These are phyloP conservation scores for Chrysoporthe deuterocubensis DNA, from an alignment of 2,329 filamentous ascomycete genomes.

Conservation along the genomic window DNA sequence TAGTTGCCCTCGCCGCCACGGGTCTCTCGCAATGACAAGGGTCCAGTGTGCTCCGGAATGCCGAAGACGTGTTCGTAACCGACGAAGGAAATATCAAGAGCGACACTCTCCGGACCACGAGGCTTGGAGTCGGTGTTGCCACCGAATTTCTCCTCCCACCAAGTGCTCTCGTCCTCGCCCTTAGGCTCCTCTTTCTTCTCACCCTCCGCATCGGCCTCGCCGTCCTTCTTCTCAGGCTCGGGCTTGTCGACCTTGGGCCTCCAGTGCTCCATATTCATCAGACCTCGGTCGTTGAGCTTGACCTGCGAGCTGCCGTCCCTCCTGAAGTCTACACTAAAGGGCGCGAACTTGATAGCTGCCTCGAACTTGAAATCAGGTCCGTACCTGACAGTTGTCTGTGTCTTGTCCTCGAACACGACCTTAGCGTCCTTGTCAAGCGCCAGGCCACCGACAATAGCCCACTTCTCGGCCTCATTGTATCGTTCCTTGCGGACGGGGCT, in stretches of 20 bases:
- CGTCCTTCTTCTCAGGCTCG: constrained; percentile 43
- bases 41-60: constrained; percentile 89
- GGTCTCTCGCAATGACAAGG: constrained; percentile 87
- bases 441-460: constrained; percentile 83
- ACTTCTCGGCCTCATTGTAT: constrained; percentile 89
- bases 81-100: constrained; percentile 87
- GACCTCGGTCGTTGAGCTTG: constrained; percentile 85
- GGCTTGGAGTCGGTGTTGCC: constrained; percentile 95
- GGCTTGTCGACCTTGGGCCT: constrained; percentile 76
- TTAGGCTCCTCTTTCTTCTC: constrained; percentile 39
- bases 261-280: constrained; percentile 96
- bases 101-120: constrained; percentile 90
- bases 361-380: constrained; percentile 77
- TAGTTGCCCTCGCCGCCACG: constrained; percentile 86
- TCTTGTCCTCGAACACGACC: constrained; percentile 66
- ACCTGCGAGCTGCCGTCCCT: constrained; percentile 81
- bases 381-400: constrained; percentile 76
- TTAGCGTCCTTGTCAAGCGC: constrained; percentile 73
- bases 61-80: constrained; percentile 93
- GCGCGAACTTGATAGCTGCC: constrained; percentile 80
- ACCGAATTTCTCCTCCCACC: constrained; percentile 97
- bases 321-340: constrained; percentile 86
- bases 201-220: constrained; percentile 47
- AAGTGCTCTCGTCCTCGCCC: constrained; percentile 81
- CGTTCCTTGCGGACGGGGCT: constrained; percentile 87